phyloP scores from a whole-genome alignment of 768 basidiomycete genomes.

The Collybia mongolica region DNA sequence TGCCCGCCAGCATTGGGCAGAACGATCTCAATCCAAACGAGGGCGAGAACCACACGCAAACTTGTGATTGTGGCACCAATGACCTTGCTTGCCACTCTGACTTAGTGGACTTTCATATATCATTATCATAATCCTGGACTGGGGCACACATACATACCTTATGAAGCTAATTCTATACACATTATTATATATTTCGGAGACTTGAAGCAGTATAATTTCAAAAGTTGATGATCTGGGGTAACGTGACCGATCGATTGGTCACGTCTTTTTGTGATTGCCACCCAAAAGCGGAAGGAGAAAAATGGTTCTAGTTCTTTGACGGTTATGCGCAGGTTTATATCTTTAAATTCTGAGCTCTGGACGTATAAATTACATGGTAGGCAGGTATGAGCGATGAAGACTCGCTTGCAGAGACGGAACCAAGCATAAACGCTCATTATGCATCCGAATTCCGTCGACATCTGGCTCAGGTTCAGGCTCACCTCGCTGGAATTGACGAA shows the following conservation, averaged over 20 bases:
- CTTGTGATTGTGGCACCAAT: conserved; percentile 19
- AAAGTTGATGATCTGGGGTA: too few species aligned
- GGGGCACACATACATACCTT: not conserved
- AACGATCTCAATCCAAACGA: conserved; percentile 28
- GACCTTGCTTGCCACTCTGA: not conserved
- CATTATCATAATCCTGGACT: not conserved
- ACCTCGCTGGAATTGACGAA: conserved; percentile 32
- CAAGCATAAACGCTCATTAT: conserved; percentile 16
- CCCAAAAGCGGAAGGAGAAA: too few species aligned
- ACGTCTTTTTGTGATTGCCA: too few species aligned
- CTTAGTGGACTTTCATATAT: not conserved
- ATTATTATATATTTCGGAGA: too few species aligned
- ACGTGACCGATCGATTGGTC: not conserved
- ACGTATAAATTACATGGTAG: conserved; percentile 4
- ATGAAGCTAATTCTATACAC: not conserved
- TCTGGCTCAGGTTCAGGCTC: conserved; percentile 30
- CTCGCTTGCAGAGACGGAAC: conserved; percentile 3
- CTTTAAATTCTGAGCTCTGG: not conserved
- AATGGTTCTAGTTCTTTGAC: not conserved
- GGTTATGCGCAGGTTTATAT: too few species aligned
- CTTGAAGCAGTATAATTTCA: too few species aligned
- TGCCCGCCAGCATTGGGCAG: conserved; percentile 41
- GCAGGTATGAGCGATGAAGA: conserved; percentile 17
- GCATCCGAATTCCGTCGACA: conserved; percentile 28
- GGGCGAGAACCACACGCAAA: conserved; percentile 36